Evolutionary conservation across 345 rosid species (phyloP).

Genomic region (Linum lewisii): DNA sequence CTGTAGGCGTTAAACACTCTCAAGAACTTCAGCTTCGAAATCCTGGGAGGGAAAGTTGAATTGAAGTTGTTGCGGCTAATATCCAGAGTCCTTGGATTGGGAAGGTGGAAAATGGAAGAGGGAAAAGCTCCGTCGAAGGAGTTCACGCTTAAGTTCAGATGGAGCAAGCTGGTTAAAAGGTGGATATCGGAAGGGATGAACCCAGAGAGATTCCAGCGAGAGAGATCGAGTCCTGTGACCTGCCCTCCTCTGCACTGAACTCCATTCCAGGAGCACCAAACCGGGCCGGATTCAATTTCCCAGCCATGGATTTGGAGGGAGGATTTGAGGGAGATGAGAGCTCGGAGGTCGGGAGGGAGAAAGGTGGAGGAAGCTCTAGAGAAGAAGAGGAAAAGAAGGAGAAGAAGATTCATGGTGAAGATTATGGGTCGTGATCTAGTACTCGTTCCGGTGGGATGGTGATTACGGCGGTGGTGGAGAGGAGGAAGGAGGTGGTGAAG

Average conservation of each 20-base stretch:
- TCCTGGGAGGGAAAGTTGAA: slow-evolving; percentile 59
- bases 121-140: slow-evolving; percentile 50
- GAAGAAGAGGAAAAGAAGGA: slow-evolving; percentile 15
- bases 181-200: slow-evolving; percentile 48
- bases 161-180: slow-evolving; percentile 41
- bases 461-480: too few relatives aligned
- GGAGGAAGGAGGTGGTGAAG: too few relatives aligned
- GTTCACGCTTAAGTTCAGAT: slow-evolving; percentile 68
- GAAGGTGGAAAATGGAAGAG: slow-evolving; percentile 41
- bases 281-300: slow-evolving; percentile 29
- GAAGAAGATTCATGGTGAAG: slow-evolving; percentile 34
- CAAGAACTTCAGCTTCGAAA: slow-evolving; percentile 65
- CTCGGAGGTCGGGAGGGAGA: slow-evolving; percentile 44
- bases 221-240: slow-evolving; percentile 66
- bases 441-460: too few relatives aligned
- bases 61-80: slow-evolving; percentile 75
- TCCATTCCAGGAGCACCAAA: slow-evolving; percentile 93
- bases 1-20: slow-evolving; percentile 63
- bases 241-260: slow-evolving; percentile 48
- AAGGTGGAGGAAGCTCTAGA: slow-evolving; percentile 21
- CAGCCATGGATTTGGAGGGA: slow-evolving; percentile 66
- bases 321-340: slow-evolving; percentile 66
- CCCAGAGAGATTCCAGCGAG: slow-evolving; percentile 65
- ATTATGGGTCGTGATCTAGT: too few relatives aligned
- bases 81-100: slow-evolving; percentile 52